Base-by-base conservation (phyloP, 139 green algal species). In the Ettlia oleoabundans region DNA sequence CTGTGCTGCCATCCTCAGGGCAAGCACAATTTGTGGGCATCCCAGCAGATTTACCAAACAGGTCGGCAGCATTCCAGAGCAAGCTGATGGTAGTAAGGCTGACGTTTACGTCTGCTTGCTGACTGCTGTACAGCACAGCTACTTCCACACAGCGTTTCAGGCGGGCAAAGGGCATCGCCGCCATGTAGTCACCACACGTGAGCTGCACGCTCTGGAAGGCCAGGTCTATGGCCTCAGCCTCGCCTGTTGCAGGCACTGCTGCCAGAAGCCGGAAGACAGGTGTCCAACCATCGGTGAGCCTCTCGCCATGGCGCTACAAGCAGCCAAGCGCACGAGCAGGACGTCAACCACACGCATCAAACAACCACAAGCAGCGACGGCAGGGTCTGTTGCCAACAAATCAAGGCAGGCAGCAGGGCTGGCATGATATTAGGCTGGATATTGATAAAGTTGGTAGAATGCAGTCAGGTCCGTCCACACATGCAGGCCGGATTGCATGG, bases 11-110 rank as follows among this genome's bases (percentile, higher is more conserved):
- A 33, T 53, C 37, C 33, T 61, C 40, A n/a, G 38, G 41, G 18
- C 6, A 67, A n/a, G 4, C 18, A 26, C 32, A 32, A 30, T 4
- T 30, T 22, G 8, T 30, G 43, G 21, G 47, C 47, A 43, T 8
- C 43, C 15, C 67, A 33, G 24, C 69, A 35, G 81, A 61, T 72
- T 76, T 91, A 1, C 86, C 90, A 7, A 97, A 86, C 69, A 92
- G 74, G 82, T 98, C 95, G 28, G 91, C 92, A 5, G 90, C 91
- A 78, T 95, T 97, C 95, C 95, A 98, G 2, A 98, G 90, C 68
- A 98, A 86, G 64, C 90, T 92, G 70, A 98, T 92, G 35, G 95
- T 89, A 18, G 95, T 96, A 8, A 98, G 90, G 58, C 85, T 94
- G 24, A 98, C 93, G 75, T 98, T 98, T n/a, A 98, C 68, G 38